Evolutionary conservation across 306 rosid genomes (phyloP), one percentile per base, ranked within the genome.

Genomic region (Quercus berberidifolia): DNA sequence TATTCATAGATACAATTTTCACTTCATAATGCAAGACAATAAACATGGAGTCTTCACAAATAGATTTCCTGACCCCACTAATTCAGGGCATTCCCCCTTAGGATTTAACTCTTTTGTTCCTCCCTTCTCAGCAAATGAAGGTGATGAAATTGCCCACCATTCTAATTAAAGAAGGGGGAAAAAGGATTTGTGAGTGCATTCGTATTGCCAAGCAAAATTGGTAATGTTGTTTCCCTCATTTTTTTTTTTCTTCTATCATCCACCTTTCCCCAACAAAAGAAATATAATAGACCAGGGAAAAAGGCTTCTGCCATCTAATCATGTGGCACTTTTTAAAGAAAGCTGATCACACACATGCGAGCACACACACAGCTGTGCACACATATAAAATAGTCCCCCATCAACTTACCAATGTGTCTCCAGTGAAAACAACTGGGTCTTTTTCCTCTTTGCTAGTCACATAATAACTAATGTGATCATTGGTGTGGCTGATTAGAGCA

Each of bases 401-500:
- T 25, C 26, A 25, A 25, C 26, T 25, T 25, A 25, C 26, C 26
- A 25, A 25, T 25, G 26, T 25, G 26, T 25, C 26, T 25, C 26
- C 26, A 25, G 26, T 25, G 26, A 25, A 25, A 25, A 25, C 26
- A 25, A 25, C 23, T 21, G 23, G 97, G 52, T 88, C 83, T 78
- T 89, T 93, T 65, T 86, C 87, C 86, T 85, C 95, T 83, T 89
- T 90, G 85, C 88, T 76, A 38, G 93, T 86, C 55, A 92, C 91
- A 55, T 90, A 92, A 83, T 94, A 94, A 77, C 99, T 91, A 78
- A 94, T 87, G 85, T 92, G 99, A 76, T 95, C 97, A 70, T 86
- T 88, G 59, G 99, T 94, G 88, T 94, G 99, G 84, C 99, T 94
- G 89, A 78, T 73, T 35, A 77, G 30, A 83, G 76, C 56, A 74